phyloP scores from a whole-genome alignment of 331 rosid genomes.

The Rhamnella rubrinervis region DNA sequence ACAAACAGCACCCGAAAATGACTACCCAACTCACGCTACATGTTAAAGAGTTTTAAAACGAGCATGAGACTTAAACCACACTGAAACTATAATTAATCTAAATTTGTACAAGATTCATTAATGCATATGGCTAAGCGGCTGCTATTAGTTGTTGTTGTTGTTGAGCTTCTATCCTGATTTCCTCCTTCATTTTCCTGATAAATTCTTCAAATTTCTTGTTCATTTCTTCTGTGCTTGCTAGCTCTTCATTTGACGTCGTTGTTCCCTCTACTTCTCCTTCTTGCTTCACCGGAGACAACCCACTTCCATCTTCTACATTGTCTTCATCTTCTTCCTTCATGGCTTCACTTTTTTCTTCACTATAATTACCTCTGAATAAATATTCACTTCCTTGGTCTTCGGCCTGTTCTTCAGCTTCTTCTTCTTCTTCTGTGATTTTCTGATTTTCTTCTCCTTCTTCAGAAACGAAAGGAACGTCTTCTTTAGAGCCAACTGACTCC shows the following conservation, averaged over 20 bases:
- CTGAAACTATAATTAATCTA: too few relatives aligned
- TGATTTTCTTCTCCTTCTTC: neutral
- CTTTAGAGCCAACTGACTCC: too few relatives aligned
- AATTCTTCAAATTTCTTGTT: constrained; percentile 69
- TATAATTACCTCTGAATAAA: neutral
- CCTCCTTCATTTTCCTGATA: constrained; percentile 67
- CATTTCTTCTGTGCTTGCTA: constrained; percentile 64
- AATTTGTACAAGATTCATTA: too few relatives aligned
- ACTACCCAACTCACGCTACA: too few relatives aligned
- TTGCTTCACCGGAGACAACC: neutral
- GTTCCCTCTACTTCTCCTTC: constrained; percentile 17
- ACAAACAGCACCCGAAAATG: too few relatives aligned
- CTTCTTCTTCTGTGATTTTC: neutral
- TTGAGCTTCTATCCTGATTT: constrained; percentile 65
- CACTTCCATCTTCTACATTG: neutral
- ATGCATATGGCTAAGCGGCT: constrained; percentile 37
- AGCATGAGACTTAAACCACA: too few relatives aligned
- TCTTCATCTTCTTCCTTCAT: constrained; percentile 10
- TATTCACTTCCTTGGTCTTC: constrained; percentile 25
- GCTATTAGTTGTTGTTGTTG: constrained; percentile 45
- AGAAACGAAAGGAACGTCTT: neutral
- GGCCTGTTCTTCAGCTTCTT: neutral
- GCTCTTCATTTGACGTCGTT: constrained; percentile 28
- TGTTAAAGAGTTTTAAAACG: too few relatives aligned
- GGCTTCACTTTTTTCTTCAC: constrained; percentile 6